These are phyloP conservation scores for Eucalyptus cloeziana DNA, from an alignment of 345 rosid species.

Conservation along the genomic window DNA sequence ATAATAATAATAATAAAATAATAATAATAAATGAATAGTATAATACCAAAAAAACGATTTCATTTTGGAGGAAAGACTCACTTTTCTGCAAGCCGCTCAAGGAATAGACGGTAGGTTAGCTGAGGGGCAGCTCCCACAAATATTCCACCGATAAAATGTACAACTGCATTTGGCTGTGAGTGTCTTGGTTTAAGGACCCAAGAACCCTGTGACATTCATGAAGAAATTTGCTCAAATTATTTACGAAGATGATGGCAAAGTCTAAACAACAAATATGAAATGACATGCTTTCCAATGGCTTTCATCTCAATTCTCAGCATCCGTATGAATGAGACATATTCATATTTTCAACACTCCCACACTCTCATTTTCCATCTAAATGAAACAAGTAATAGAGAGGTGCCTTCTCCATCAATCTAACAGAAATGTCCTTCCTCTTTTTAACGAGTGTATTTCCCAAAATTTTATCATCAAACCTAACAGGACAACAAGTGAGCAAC, in stretches of 20 bases:
- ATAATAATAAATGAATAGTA: background rate
- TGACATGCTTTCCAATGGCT: background rate
- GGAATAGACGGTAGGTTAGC: constrained; percentile 86
- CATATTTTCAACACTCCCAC: background rate
- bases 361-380: background rate
- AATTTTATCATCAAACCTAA: background rate
- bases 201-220: constrained; percentile 51
- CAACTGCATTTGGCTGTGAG: constrained; percentile 58
- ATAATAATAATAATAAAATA: background rate
- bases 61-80: constrained; percentile 12
- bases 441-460: background rate
- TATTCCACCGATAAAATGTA: constrained; percentile 90
- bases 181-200: constrained; percentile 84
- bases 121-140: constrained; percentile 99
- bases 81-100: constrained; percentile 88
- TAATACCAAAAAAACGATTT: background rate
- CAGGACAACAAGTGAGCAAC: background rate
- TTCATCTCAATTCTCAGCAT: background rate
- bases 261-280: background rate
- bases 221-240: background rate
- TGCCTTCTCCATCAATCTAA: background rate
- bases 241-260: background rate
- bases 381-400: background rate
- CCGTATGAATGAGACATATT: background rate
- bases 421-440: background rate